Evolutionary conservation across 2,329 filamentous ascomycete genomes (phyloP), one percentile per base, ranked within the genome.

Genomic region (Ophiostoma triangulosporum): DNA sequence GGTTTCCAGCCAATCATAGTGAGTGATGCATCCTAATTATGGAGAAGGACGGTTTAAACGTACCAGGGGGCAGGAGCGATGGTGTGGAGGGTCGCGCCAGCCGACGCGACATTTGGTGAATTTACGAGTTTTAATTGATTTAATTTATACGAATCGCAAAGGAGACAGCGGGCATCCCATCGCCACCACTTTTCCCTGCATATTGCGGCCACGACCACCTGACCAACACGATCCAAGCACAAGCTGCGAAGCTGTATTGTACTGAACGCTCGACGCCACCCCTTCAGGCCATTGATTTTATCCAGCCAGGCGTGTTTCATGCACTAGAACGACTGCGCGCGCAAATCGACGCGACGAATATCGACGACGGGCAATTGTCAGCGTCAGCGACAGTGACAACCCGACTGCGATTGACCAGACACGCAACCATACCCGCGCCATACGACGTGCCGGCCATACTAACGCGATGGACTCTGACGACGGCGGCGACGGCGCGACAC

Each of bases 401-500:
- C 32, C 35, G 27, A 22, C 46, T 20, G 15, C n/a, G 12, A 38
- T 48, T 15, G 15, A 22, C 29, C 31, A 9, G 17, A 29, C n/a
- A 43, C 48, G 20, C 46, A 24, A 45, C 11, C 7, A 31, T 31
- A 31, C 29, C 29, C 29, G n/a, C n/a, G n/a, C n/a, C n/a, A n/a
- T n/a, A n/a, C n/a, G n/a, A n/a, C n/a, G n/a, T n/a, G n/a, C n/a
- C n/a, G n/a, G n/a, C n/a, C n/a, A n/a, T n/a, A n/a, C n/a, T n/a
- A n/a, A 36, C 48, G 24, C 36, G 40, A 56, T 56, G 54, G 53
- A 53, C 33, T 51, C 53, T 26, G 51, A 36, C 50, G 50, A 40
- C n/a, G 48, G 33, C 48, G 51, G 17, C 48, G 51, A 55, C 24
- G 48, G 45, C 48, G 53, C 48, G 22, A 35, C 52, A 73, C 75